Evolutionary conservation across 169 alveolate genomes (phyloP).

Genomic region (Plasmodium reichenowi): DNA sequence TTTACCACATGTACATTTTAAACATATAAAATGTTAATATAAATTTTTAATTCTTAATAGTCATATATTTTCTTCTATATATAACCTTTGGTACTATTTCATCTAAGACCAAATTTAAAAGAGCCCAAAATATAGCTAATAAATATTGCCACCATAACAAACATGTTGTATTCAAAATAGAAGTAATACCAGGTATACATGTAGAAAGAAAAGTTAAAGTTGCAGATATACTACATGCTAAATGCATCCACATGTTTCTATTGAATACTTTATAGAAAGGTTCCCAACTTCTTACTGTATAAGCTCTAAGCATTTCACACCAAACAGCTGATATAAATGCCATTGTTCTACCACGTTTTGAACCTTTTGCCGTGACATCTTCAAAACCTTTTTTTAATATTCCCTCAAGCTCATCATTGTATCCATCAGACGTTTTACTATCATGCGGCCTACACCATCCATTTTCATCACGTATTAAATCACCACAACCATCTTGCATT

Average conservation of each 20-base stretch:
- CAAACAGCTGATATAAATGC: conserved; percentile 93
- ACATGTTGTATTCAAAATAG: conserved; percentile 86
- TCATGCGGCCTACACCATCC: conserved; percentile 80
- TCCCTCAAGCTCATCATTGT: conserved; percentile 72
- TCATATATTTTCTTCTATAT: conserved; percentile 79
- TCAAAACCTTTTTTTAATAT: conserved; percentile 81
- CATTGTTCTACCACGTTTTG: conserved; percentile 91
- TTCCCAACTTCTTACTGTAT: conserved; percentile 94
- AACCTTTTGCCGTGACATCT: conserved; percentile 88
- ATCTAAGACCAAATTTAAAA: conserved; percentile 88
- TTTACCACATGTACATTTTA: conserved; percentile 4
- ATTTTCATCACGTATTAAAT: conserved; percentile 66
- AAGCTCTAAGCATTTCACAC: conserved; percentile 94
- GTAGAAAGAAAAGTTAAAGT: conserved; percentile 89
- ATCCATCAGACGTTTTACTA: conserved; percentile 11
- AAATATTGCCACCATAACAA: conserved; percentile 92
- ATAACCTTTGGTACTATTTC: conserved; percentile 90
- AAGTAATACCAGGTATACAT: conserved; percentile 88
- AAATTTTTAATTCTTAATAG: conserved; percentile 13
- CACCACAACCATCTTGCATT: conserved; percentile 73
- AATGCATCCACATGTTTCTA: conserved; percentile 92
- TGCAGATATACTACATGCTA: conserved; percentile 93
- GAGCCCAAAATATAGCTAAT: conserved; percentile 89
- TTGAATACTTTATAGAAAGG: conserved; percentile 90
- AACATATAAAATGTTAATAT: background rate